Base-by-base conservation (phyloP, 352 stramenopile genomes). In the Globisporangium splendens region DNA sequence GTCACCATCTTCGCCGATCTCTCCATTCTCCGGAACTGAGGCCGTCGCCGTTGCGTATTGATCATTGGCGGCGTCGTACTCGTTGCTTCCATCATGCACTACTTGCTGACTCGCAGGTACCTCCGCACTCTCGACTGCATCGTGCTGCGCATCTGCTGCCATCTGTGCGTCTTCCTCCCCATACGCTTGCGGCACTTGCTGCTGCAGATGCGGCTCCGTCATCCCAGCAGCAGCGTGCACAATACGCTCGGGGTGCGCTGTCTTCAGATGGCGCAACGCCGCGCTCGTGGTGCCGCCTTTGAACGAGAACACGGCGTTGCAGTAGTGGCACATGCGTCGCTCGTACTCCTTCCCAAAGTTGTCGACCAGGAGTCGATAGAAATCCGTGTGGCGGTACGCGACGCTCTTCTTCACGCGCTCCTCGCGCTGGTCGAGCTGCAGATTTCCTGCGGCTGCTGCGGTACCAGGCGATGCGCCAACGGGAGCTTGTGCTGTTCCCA, bases 271-370 rank as follows among this genome's bases (percentile, higher is more conserved):
- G 1, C 76, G 71, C 64, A 86, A 54, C 24, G 73, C 66, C 2
- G 73, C 63, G 60, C 76, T 86, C 1, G 76, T 86, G 3, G 76
- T 86, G 39, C 76, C 71, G 46, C 68, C 66, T 50, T 71, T 74
- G 59, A 86, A 83, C 21, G 76, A 82, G 63, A 86, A 86, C 10
- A 68, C 59, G 3, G 64, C 59, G 42, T 66, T 62, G 50, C 76
- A 86, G 49, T 82, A 82, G 41, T 58, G 67, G 57, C 76, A 86
- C 18, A 53, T 59, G 41, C 76, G 76, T 33, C 72, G 48, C 35
- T 83, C 66, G 49, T 69, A 79, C 43, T 64, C 42, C 53, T 73
- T 67, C 18, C 70, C 73, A 3, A 46, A 24, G 28, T 38, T 56
- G 48, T 81, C 75, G 42, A 60, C 28, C 46, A 61, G 21, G 8